These are phyloP conservation scores for Catunica adiposa DNA, from an alignment of 2,329 filamentous ascomycete species.

Conservation along the genomic window DNA sequence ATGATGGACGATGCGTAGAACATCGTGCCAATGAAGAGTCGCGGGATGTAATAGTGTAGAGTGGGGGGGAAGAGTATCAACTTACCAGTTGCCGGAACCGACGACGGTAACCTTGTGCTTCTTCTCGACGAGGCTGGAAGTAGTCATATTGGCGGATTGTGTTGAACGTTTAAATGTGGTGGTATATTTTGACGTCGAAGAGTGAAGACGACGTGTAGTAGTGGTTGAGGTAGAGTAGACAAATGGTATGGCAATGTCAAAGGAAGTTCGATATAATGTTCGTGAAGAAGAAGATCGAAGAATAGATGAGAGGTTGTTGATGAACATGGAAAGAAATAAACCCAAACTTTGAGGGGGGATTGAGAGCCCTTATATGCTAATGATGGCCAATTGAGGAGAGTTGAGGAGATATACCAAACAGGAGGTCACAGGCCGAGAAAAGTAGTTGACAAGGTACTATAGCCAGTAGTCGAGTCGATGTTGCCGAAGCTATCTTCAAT, in stretches of 20 bases:
- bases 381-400: neutral
- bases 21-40: neutral
- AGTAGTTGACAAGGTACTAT: neutral
- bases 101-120: slow-evolving; percentile 89
- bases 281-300: neutral
- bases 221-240: neutral
- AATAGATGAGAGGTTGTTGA: neutral
- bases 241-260: neutral
- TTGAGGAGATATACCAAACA: neutral
- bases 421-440: neutral
- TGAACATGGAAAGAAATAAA: slow-evolving; percentile 1
- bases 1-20: neutral
- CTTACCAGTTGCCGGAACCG: slow-evolving; percentile 89
- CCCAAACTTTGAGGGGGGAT: neutral
- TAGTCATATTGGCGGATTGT: slow-evolving; percentile 17
- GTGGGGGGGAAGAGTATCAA: neutral
- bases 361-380: slow-evolving; percentile 11
- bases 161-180: neutral
- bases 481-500: slow-evolving; percentile 3
- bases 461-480: neutral
- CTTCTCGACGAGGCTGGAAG: slow-evolving; percentile 37
- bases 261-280: neutral
- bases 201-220: neutral
- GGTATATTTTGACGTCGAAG: neutral
- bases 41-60: too few species aligned